Percentiles rank a stretch among this genome's conserved stretches.
phyloP scores from a whole-genome alignment of 306 rosid genomes.

The Fagus sylvatica region DNA sequence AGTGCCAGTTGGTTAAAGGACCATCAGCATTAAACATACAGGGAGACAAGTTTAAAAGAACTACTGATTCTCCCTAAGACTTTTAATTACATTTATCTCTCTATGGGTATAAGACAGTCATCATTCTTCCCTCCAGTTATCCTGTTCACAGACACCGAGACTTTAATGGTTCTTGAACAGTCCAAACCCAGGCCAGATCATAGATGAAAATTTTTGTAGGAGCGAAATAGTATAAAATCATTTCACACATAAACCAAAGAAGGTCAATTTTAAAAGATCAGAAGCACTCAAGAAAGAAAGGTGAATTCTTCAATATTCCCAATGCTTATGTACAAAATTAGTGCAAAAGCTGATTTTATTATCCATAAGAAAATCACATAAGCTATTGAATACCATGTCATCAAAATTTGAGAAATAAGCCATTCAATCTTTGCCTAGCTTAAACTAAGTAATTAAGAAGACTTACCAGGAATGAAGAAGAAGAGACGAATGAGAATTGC shows the following conservation, averaged over 20 bases:
- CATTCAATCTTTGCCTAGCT: neutral
- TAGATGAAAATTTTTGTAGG: neutral
- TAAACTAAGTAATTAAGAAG: conserved; percentile 6
- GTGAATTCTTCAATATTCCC: neutral
- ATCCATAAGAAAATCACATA: neutral
- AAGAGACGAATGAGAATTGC: conserved; percentile 86
- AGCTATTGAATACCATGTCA: neutral
- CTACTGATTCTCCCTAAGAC: no score
- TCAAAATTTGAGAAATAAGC: neutral
- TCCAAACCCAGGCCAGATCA: neutral
- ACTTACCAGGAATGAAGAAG: conserved; percentile 67
- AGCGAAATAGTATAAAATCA: neutral
- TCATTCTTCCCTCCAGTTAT: neutral
- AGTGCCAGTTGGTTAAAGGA: neutral
- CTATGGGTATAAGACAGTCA: no score
- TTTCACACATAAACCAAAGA: neutral
- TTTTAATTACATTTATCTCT: no score
- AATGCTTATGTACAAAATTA: neutral
- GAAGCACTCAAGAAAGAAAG: neutral
- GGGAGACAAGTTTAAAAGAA: neutral
- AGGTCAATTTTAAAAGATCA: neutral
- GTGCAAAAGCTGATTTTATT: neutral
- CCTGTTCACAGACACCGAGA: neutral
- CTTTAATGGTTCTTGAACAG: neutral
- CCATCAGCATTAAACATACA: neutral